These are phyloP conservation scores for Aspergillus piperis DNA, from an alignment of 2,329 filamentous ascomycete species.

Conservation along the genomic window DNA sequence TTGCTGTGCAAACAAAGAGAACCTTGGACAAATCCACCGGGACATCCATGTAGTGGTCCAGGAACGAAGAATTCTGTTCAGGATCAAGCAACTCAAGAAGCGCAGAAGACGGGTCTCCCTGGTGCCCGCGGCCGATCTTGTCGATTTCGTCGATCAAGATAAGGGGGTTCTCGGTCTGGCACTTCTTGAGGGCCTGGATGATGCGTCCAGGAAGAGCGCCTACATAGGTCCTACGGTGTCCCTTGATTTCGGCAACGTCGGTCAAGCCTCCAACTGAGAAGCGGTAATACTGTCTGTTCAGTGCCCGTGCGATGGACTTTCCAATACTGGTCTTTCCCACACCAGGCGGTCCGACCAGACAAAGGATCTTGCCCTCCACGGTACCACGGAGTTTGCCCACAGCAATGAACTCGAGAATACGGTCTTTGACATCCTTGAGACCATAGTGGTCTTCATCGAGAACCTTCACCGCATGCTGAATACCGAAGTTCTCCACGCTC, in stretches of 20 bases:
- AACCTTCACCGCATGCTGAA: constrained; percentile 84
- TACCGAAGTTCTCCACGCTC: constrained; percentile 95
- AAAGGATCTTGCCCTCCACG: constrained; percentile 97
- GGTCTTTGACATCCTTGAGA: constrained; percentile 96
- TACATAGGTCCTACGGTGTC: constrained; percentile 93
- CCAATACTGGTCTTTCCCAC: constrained; percentile 99
- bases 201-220: constrained; percentile 93
- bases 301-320: constrained; percentile 91
- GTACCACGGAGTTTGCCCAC: constrained; percentile 96
- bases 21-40: constrained; percentile 97
- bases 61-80: constrained; percentile 94
- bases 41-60: constrained; percentile 98
- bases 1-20: constrained; percentile 96
- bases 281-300: constrained; percentile 96
- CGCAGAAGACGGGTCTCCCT: constrained; percentile 93
- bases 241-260: constrained; percentile 98
- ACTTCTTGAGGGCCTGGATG: constrained; percentile 98
- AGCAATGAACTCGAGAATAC: constrained; percentile 96
- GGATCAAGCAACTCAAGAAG: constrained; percentile 91
- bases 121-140: constrained; percentile 95
- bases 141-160: constrained; percentile 97
- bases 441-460: constrained; percentile 97
- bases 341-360: constrained; percentile 94
- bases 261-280: constrained; percentile 97
- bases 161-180: constrained; percentile 95